These are phyloP conservation scores for Candida ulmi DNA, from an alignment of 805 yeast species.

Conservation along the genomic window DNA sequence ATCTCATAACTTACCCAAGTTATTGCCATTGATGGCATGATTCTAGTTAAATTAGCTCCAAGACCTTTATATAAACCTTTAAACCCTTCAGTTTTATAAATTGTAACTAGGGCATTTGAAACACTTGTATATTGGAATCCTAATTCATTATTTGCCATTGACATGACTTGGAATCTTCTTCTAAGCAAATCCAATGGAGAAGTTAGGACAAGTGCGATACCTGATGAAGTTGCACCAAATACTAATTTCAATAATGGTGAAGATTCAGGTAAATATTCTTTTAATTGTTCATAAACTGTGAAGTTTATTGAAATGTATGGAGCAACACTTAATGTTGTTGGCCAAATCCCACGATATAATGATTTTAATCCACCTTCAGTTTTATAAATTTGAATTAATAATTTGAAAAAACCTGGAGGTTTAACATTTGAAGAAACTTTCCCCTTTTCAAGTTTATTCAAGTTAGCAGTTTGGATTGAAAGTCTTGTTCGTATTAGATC, in stretches of 20 bases:
- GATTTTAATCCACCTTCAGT: constrained; percentile 81
- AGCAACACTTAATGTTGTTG: constrained; percentile 93
- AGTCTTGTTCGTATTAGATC: constrained; percentile 88
- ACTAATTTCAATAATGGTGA: constrained; percentile 52
- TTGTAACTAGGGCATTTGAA: constrained; percentile 63
- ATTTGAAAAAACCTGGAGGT: constrained; percentile 68
- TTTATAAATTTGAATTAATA: constrained; percentile 52
- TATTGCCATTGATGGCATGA: constrained; percentile 93
- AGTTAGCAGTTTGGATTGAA: constrained; percentile 80
- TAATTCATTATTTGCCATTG: constrained; percentile 66
- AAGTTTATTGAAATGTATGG: constrained; percentile 94
- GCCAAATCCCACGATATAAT: constrained; percentile 77
- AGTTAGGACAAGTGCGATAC: constrained; percentile 82
- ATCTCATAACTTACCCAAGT: constrained; percentile 86
- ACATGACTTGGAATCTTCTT: constrained; percentile 85
- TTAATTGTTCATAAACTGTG: constrained; percentile 77
- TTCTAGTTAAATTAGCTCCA: constrained; percentile 79
- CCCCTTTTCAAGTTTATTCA: constrained; percentile 36
- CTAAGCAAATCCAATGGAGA: constrained; percentile 90
- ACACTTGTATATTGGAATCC: constrained; percentile 83
- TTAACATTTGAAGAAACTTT: constrained; percentile 29
- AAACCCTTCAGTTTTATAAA: constrained; percentile 69
- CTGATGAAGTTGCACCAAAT: constrained; percentile 85
- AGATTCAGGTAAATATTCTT: constrained; percentile 44
- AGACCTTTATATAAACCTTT: constrained; percentile 69